These are phyloP conservation scores for Pulveroboletus ridleyi DNA, from an alignment of 1,284 basidiomycete species.

Conservation along the genomic window DNA sequence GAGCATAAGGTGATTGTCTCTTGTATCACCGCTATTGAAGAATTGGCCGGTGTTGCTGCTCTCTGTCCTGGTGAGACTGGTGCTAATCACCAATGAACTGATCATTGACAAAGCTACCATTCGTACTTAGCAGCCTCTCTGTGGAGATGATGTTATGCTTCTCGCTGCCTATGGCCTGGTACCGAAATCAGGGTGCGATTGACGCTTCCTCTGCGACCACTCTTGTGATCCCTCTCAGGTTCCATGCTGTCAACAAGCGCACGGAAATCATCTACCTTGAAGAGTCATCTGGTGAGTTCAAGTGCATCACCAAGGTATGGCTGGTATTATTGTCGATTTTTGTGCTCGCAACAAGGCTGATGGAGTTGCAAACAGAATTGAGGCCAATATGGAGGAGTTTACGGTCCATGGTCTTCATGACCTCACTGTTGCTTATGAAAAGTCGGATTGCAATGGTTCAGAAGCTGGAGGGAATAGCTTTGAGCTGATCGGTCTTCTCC, in stretches of 20 bases:
- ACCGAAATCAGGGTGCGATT: conserved; percentile 99
- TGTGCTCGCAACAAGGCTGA: conserved; percentile 97
- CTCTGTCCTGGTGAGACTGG: conserved; percentile 98
- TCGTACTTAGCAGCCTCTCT: conserved; percentile 91
- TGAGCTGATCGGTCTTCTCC: conserved; percentile 95
- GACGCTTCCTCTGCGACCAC: conserved; percentile 90
- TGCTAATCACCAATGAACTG: conserved; percentile 98
- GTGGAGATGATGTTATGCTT: conserved; percentile 90
- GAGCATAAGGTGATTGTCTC: conserved; percentile 99
- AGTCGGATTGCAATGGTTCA: conserved; percentile 82
- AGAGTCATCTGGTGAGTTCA: conserved; percentile 91
- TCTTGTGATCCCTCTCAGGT: too few relatives aligned
- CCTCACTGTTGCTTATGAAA: conserved; percentile 95
- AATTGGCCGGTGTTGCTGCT: conserved; percentile 96
- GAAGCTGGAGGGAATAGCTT: conserved; percentile 94
- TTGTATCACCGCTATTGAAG: conserved; percentile 98
- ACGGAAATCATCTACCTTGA: conserved; percentile 99
- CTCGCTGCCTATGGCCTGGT: conserved; percentile 96
- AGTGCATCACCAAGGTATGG: conserved; percentile 99
- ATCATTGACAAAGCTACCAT: conserved; percentile 96
- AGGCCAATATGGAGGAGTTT: conserved; percentile 96
- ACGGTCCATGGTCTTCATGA: conserved; percentile 97
- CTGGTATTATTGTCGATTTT: conserved; percentile 94
- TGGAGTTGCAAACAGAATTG: conserved; percentile 92
- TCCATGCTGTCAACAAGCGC: conserved; percentile 94